Base-by-base conservation (phyloP, 202 grass and related monocot species). In the Hordeum pubiflorum region DNA sequence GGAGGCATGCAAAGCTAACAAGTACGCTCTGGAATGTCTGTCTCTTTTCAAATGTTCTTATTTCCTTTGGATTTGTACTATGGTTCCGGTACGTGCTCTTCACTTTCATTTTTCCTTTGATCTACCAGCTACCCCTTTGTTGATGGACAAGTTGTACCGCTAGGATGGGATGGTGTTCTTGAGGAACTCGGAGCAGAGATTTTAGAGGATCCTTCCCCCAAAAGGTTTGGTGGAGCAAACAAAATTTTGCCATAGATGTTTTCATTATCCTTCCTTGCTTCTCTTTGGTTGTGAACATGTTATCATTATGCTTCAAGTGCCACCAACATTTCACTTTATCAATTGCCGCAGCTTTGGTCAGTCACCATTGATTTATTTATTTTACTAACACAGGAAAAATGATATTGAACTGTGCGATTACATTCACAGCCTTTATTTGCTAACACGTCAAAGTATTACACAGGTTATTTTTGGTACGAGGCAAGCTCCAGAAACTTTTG, bases 401-500 rank as follows among this genome's bases (percentile, higher is more conserved):
- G n/a, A 8, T 62, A 78, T 79, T 79, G 58, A 79, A 58, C 74
- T 50, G 9, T 40, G 29, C 37, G 22, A 61, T 67, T 65, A 37
- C 5, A 58, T 60, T 81, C 58, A 29, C 17, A 72, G 23, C n/a
- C 76, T 20, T 20, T 44, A 71, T 79, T 54, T 74, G 3, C 52
- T 83, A 62, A 75, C 46, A 29, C 4, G 48, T 83, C 18, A 36
- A 60, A 17, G 27, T 37, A 55, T 77, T 21, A 23, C 82, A 40
- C 58, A 93, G 91, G 86, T 72, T 91, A 64, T 86, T 84, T 82
- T 82, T 86, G 81, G 73, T 76, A 52, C 83, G 88, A 76, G 77
- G 88, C 43, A 93, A 93, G 38, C 76, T 93, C 70, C 91, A 93
- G 64, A 93, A 91, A 58, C 83, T 93, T 72, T 80, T 93, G 32